phyloP scores from a whole-genome alignment of 331 rosid species.

The Dryas integrifolia region DNA sequence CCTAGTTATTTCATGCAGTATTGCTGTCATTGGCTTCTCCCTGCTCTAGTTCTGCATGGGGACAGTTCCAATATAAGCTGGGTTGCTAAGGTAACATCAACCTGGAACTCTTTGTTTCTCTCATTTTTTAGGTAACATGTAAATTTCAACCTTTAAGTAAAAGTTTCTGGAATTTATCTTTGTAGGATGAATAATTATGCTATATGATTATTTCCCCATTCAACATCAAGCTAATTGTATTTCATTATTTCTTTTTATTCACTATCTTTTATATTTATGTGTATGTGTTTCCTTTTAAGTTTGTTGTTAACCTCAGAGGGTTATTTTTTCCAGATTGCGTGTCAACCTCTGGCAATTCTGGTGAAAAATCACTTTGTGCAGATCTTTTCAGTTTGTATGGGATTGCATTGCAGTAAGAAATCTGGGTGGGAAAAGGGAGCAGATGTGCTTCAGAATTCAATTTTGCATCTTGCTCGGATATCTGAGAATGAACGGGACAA shows the following conservation, averaged over 20 bases:
- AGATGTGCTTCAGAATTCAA: constrained; percentile 64
- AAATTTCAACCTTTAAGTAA: not conserved
- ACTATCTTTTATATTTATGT: not conserved
- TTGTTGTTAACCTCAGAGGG: constrained; percentile 32
- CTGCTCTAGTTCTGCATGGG: constrained; percentile 68
- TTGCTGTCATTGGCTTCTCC: constrained; percentile 91
- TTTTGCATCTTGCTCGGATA: constrained; percentile 67
- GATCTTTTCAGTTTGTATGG: constrained; percentile 74
- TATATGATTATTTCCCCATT: constrained; percentile 4
- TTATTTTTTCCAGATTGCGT: constrained; percentile 56
- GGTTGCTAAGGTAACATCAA: constrained; percentile 61
- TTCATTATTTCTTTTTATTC: not conserved
- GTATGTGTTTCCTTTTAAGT: constrained; percentile 4
- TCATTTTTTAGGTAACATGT: constrained; percentile 28
- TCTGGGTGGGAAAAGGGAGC: constrained; percentile 65
- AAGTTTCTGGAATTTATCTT: constrained; percentile 16
- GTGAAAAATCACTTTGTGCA: constrained; percentile 66
- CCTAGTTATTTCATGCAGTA: constrained; percentile 75
- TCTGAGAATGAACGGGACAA: constrained; percentile 76
- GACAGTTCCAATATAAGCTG: constrained; percentile 61
- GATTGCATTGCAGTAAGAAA: constrained; percentile 68
- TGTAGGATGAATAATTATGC: constrained; percentile 6
- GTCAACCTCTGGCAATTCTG: constrained; percentile 60
- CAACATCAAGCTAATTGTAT: not conserved
- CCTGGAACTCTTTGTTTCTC: constrained; percentile 11